Conservation (phyloP, 768 basidiomycete species). For the Amanita fuliginea region DNA sequence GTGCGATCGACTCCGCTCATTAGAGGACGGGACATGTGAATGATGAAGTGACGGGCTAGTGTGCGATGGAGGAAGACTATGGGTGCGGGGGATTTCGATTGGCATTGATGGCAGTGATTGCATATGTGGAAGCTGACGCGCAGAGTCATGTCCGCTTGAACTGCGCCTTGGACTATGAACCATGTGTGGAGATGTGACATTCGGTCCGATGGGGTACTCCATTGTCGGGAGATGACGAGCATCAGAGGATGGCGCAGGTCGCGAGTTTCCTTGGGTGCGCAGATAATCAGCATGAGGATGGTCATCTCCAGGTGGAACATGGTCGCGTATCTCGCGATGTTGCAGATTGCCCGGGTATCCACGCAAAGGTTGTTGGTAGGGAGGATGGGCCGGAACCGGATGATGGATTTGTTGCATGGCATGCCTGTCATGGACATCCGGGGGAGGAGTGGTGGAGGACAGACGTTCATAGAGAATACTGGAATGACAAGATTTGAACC, state of each 20-base stretch:
- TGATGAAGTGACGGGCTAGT: constrained; percentile 21
- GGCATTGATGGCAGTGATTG: constrained; percentile 35
- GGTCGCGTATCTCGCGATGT: constrained; percentile 27
- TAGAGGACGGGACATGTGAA: constrained; percentile 20
- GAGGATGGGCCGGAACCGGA: constrained; percentile 23
- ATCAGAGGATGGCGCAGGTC: constrained; percentile 35
- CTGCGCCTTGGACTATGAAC: constrained; percentile 31
- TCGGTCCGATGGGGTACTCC: constrained; percentile 37
- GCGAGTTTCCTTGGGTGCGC: constrained; percentile 35
- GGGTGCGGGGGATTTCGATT: constrained; percentile 22
- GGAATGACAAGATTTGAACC: constrained; percentile 3
- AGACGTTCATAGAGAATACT: constrained; percentile 74
- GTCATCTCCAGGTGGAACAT: constrained; percentile 34
- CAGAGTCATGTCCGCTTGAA: constrained; percentile 28
- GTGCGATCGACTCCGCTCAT: constrained; percentile 20
- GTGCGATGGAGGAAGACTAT: constrained; percentile 21
- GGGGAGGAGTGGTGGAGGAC: constrained; percentile 46
- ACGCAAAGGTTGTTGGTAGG: constrained; percentile 23
- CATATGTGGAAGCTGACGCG: constrained; percentile 39
- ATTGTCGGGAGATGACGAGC: constrained; percentile 36
- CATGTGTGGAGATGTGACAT: constrained; percentile 27
- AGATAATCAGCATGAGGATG: constrained; percentile 37
- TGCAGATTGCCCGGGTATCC: constrained; percentile 22
- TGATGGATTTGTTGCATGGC: constrained; percentile 19
- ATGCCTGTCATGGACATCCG: constrained; percentile 33